A percentile compares a stretch with the other conserved stretches of the same genome.
Evolutionary conservation across 2,329 filamentous ascomycete genomes (phyloP).

Genomic region (Sclerotinia spermophila): DNA sequence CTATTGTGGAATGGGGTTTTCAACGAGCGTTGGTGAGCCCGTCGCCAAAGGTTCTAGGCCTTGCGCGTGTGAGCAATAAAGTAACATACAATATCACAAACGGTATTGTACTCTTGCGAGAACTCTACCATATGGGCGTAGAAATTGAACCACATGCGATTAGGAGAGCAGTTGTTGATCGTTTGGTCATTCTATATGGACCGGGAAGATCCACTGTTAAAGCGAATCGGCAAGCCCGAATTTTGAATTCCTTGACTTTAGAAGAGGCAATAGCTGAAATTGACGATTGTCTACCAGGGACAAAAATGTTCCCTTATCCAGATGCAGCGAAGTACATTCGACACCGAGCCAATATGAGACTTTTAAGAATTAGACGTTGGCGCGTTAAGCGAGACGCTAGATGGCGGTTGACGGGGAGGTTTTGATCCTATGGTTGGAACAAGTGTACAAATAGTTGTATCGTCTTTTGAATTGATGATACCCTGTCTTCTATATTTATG

Average conservation of each 20-base stretch:
- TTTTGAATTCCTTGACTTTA: conserved; percentile 17
- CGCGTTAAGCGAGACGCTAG: background rate
- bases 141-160: conserved; percentile 23
- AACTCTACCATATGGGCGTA: conserved; percentile 27
- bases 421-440: background rate
- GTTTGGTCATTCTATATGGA: conserved; percentile 32
- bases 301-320: conserved; percentile 1
- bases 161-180: conserved; percentile 28
- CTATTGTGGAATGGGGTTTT: conserved; percentile 50
- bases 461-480: background rate
- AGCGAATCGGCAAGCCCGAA: conserved; percentile 25
- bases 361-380: conserved; percentile 2
- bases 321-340: conserved; percentile 11
- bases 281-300: conserved; percentile 27
- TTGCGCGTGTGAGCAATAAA: background rate
- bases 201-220: conserved; percentile 24
- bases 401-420: background rate
- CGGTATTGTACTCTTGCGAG: conserved; percentile 32
- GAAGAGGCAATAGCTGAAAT: conserved; percentile 25
- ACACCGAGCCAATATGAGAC: background rate
- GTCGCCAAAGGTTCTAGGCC: background rate
- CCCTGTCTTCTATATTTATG: background rate
- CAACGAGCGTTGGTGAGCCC: conserved; percentile 26
- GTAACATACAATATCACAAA: conserved; percentile 20
- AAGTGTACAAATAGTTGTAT: background rate